Conservation (phyloP, 1,139 yeast species). For the Debaryomyces sp. region DNA sequence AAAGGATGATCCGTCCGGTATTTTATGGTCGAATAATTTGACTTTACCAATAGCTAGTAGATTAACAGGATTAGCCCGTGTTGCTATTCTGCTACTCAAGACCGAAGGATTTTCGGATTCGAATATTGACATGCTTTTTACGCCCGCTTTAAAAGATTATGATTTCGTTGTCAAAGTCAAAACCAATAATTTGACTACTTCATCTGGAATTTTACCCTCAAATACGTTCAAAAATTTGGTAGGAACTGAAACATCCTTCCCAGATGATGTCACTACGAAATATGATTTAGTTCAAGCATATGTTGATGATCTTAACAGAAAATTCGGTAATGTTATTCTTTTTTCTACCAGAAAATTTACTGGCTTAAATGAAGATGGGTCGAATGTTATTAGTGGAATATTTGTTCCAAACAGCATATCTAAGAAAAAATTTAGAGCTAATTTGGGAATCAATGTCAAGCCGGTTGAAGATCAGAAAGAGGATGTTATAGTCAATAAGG, state of each 20-base stretch:
- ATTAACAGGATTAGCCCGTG: constrained; percentile 83
- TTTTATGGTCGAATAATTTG: constrained; percentile 73
- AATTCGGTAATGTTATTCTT: constrained; percentile 57
- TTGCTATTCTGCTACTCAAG: constrained; percentile 60
- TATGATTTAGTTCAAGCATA: constrained; percentile 61
- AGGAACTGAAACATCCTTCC: constrained; percentile 41
- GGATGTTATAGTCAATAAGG: constrained; percentile 69
- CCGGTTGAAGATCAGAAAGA: constrained; percentile 55
- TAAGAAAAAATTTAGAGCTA: constrained; percentile 73
- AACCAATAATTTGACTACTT: constrained; percentile 42
- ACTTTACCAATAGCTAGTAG: constrained; percentile 83
- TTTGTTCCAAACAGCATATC: constrained; percentile 67
- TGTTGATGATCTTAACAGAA: constrained; percentile 56
- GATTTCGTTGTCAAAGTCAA: constrained; percentile 72
- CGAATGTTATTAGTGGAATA: constrained; percentile 73
- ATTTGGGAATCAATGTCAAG: constrained; percentile 71
- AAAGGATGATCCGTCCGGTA: constrained; percentile 80
- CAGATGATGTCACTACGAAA: constrained; percentile 47
- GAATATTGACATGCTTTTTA: constrained; percentile 61
- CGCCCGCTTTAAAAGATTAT: constrained; percentile 82
- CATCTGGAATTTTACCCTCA: constrained; percentile 59
- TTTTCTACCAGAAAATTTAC: constrained; percentile 62
- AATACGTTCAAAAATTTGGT: constrained; percentile 67
- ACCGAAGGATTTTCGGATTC: constrained; percentile 45
- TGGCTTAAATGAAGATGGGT: constrained; percentile 50